A percentile compares a stretch with the other conserved stretches of the same genome.
phyloP scores from a whole-genome alignment of 176 grass and related monocot species.

The Musa itinerans region DNA sequence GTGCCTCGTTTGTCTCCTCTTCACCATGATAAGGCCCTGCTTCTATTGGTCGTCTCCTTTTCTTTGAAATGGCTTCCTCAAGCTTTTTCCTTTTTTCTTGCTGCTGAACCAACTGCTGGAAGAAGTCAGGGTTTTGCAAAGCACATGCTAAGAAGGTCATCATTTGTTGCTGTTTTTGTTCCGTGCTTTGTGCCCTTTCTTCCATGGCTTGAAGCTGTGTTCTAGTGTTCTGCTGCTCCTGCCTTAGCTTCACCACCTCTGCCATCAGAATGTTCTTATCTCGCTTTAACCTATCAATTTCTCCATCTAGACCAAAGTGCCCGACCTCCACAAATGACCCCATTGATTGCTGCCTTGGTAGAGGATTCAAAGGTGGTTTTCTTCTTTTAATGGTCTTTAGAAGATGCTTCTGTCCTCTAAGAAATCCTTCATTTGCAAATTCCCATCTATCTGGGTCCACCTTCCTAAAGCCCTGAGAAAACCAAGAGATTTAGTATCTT shows the following conservation, averaged over 20 bases:
- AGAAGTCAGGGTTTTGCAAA: conserved; percentile 57
- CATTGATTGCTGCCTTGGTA: conserved; percentile 12
- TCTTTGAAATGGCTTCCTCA: conserved; percentile 39
- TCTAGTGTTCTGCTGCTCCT: conserved; percentile 48
- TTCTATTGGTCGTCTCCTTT: conserved; percentile 47
- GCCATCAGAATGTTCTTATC: conserved; percentile 61
- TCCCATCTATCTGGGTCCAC: conserved; percentile 76
- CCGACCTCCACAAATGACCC: conserved; percentile 45
- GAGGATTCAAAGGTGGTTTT: conserved; percentile 20
- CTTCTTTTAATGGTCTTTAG: conserved; percentile 62
- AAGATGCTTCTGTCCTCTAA: conserved; percentile 53
- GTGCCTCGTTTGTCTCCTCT: background rate
- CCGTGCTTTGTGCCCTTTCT: conserved; percentile 32
- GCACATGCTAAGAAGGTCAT: conserved; percentile 71
- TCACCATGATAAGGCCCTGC: background rate
- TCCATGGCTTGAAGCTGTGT: conserved; percentile 54
- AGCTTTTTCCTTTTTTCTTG: conserved; percentile 42
- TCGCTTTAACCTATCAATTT: conserved; percentile 42
- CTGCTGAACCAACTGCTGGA: conserved; percentile 49
- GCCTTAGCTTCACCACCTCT: conserved; percentile 64
- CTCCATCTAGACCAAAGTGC: conserved; percentile 44
- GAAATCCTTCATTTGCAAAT: conserved; percentile 71
- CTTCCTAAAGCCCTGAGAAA: conserved; percentile 81
- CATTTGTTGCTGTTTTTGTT: conserved; percentile 59
- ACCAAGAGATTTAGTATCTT: conserved; percentile 1